These are phyloP conservation scores for Kuraishia cidri DNA, from an alignment of 805 yeast genomes.

Conservation along the genomic window DNA sequence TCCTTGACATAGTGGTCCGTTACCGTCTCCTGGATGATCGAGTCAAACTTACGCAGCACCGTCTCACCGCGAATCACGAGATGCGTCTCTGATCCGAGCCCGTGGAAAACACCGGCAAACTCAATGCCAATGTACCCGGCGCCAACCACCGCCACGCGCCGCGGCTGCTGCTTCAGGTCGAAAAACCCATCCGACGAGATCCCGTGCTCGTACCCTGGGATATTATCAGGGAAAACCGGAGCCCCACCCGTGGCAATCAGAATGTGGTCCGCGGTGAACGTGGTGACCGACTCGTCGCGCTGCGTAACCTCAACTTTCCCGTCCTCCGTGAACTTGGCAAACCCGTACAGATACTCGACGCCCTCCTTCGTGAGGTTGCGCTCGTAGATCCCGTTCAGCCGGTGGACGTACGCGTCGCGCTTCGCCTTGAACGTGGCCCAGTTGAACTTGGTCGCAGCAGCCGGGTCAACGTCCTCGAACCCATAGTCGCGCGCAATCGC, in stretches of 20 bases:
- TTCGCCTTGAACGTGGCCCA: constrained; percentile 79
- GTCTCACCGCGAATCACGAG: constrained; percentile 87
- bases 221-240: constrained; percentile 58
- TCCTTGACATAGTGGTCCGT: constrained; percentile 73
- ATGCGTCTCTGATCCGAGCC: constrained; percentile 80
- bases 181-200: constrained; percentile 90
- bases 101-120: constrained; percentile 88
- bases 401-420: constrained; percentile 83
- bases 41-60: constrained; percentile 83
- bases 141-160: constrained; percentile 90
- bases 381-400: constrained; percentile 91
- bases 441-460: constrained; percentile 55
- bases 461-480: constrained; percentile 48
- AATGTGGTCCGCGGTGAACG: constrained; percentile 72
- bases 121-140: constrained; percentile 98
- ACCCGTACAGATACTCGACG: constrained; percentile 81
- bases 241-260: constrained; percentile 92
- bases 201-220: constrained; percentile 80
- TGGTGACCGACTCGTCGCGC: constrained; percentile 45
- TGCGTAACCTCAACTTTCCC: constrained; percentile 75
- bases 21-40: constrained; percentile 65
- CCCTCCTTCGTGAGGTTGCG: constrained; percentile 81
- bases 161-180: constrained; percentile 72
- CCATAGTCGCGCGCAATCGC: constrained; percentile 79
- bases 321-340: constrained; percentile 64